Evolutionary conservation across 2,329 filamentous ascomycete species (phyloP).

Genomic region (Triangularia verruculosa): DNA sequence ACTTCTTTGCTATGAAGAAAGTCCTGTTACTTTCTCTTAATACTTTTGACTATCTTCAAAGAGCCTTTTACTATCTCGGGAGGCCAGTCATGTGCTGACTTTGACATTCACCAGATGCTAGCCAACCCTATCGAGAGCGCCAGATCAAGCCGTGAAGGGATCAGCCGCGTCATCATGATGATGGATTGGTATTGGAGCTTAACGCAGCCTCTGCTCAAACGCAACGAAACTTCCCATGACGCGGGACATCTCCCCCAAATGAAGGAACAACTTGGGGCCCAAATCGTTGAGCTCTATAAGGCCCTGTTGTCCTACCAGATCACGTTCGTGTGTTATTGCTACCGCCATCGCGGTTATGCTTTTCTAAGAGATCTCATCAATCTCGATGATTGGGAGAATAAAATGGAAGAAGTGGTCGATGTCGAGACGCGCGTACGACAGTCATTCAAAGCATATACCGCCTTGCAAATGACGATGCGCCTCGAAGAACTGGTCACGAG

Average conservation of each 20-base stretch:
- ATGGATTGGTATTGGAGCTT: background rate
- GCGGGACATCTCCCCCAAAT: background rate
- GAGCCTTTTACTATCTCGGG: too few species aligned
- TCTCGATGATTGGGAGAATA: background rate
- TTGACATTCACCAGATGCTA: background rate
- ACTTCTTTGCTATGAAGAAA: too few species aligned
- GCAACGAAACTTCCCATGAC: background rate
- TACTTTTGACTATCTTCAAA: too few species aligned
- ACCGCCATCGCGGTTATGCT: background rate
- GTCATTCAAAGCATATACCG: background rate
- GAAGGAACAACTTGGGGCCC: background rate
- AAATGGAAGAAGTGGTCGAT: background rate
- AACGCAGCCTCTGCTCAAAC: background rate
- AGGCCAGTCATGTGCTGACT: background rate
- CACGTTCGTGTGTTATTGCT: background rate
- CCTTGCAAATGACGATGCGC: background rate
- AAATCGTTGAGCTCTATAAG: background rate
- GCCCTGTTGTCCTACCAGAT: background rate
- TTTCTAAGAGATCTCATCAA: background rate
- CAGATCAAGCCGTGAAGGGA: background rate
- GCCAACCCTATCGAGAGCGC: background rate
- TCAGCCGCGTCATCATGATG: background rate
- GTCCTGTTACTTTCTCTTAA: too few species aligned
- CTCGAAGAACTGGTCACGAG: background rate
- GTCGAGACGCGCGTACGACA: background rate